phyloP scores from a whole-genome alignment of 2,329 filamentous ascomycete species.

The Metarhizium rileyi region DNA sequence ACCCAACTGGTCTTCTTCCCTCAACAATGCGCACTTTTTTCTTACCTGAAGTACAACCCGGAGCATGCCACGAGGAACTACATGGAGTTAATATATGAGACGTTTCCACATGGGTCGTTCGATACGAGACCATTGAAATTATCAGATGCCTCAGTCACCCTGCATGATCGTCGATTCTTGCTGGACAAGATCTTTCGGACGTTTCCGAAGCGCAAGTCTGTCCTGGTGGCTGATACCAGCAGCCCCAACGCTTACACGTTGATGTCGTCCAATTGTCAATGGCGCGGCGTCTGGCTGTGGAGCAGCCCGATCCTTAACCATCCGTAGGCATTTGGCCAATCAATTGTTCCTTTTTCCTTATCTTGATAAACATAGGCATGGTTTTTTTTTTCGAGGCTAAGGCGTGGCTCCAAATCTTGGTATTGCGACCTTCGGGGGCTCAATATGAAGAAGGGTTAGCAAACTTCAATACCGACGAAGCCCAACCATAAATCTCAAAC shows the following conservation, averaged over 20 bases:
- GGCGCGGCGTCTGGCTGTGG: conserved; percentile 65
- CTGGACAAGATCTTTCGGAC: conserved; percentile 65
- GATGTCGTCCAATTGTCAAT: conserved; percentile 55
- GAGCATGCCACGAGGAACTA: conserved; percentile 70
- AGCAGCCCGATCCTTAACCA: conserved; percentile 40
- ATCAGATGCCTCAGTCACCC: conserved; percentile 61
- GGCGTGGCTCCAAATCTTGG: too few relatives aligned
- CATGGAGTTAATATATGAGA: conserved; percentile 72
- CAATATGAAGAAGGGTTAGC: neutral
- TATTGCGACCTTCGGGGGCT: neutral
- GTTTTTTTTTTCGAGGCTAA: neutral
- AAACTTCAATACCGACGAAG: neutral
- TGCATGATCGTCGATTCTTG: conserved; percentile 60
- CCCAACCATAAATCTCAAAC: neutral
- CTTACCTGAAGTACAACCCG: conserved; percentile 75
- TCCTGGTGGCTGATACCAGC: conserved; percentile 66
- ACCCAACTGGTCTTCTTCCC: conserved; percentile 61
- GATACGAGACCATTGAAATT: conserved; percentile 74
- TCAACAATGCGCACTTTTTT: conserved; percentile 66
- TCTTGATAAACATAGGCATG: neutral
- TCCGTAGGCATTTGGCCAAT: neutral
- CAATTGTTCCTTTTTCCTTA: neutral
- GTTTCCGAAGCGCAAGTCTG: conserved; percentile 64
- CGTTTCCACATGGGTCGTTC: conserved; percentile 67
- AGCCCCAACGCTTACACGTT: conserved; percentile 59